Conservation (phyloP, 495 filamentous ascomycete species). For the Hypoxylon lienhwacheense region DNA sequence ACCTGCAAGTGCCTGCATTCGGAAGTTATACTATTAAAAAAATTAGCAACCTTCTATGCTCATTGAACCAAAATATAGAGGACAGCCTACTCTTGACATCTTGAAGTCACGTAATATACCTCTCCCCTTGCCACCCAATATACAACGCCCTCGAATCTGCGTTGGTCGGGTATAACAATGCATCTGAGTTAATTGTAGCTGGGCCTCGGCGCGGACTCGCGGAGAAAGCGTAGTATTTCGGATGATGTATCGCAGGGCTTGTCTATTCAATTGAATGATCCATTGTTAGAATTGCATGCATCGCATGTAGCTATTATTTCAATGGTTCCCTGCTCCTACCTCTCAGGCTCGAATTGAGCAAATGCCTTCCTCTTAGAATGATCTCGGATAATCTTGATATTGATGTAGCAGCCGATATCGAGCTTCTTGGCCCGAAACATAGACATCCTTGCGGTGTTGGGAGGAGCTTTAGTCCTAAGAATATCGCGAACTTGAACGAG, state of each 20-base stretch:
- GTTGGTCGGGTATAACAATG: slow-evolving; percentile 89
- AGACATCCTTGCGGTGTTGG: slow-evolving; percentile 59
- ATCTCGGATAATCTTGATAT: slow-evolving; percentile 82
- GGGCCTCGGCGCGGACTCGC: slow-evolving; percentile 81
- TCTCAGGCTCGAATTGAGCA: slow-evolving; percentile 78
- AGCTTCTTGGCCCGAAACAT: slow-evolving; percentile 85
- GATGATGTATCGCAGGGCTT: slow-evolving; percentile 94
- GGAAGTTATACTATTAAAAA: slow-evolving; percentile 76
- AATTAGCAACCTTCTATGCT: slow-evolving; percentile 33
- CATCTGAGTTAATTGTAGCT: slow-evolving; percentile 91
- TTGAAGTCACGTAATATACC: slow-evolving; percentile 89
- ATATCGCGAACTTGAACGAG: slow-evolving; percentile 7
- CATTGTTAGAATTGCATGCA: slow-evolving; percentile 6
- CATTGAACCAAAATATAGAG: background rate
- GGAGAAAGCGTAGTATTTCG: slow-evolving; percentile 85
- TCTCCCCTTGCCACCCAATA: slow-evolving; percentile 80
- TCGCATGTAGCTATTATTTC: background rate
- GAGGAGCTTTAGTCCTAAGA: slow-evolving; percentile 4
- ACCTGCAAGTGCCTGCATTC: slow-evolving; percentile 84
- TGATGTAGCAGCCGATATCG: slow-evolving; percentile 82
- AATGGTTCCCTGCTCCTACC: slow-evolving; percentile 65
- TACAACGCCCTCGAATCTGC: slow-evolving; percentile 90
- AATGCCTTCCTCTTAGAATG: slow-evolving; percentile 95
- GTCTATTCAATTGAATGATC: slow-evolving; percentile 53
- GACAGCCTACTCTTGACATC: slow-evolving; percentile 75